phyloP scores from a whole-genome alignment of 306 rosid genomes.

The Urtica urens region DNA sequence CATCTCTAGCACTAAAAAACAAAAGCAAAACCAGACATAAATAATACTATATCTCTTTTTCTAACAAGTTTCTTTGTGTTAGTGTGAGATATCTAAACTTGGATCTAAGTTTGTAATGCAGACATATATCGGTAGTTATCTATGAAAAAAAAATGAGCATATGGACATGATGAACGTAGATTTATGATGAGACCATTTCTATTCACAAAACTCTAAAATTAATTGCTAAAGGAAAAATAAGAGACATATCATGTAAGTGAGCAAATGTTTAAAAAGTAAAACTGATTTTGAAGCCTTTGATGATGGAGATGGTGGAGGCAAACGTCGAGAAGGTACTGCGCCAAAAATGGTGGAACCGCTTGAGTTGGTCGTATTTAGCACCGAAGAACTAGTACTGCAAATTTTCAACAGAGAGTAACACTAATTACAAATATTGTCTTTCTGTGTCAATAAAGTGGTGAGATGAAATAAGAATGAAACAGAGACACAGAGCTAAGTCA shows the following conservation, averaged over 20 bases:
- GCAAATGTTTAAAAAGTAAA: constrained; percentile 14
- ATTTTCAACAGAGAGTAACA: constrained; percentile 3
- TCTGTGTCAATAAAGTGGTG: background rate
- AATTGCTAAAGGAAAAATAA: constrained; percentile 17
- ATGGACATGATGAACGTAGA: background rate
- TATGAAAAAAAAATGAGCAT: too few species aligned
- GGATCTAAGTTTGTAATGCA: background rate
- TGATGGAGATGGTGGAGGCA: constrained; percentile 34
- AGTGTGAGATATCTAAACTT: background rate
- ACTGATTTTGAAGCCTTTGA: constrained; percentile 19
- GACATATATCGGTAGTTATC: background rate
- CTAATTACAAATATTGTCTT: constrained; percentile 7
- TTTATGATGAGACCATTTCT: background rate
- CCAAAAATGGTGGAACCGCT: constrained; percentile 79
- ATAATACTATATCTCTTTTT: constrained; percentile 16
- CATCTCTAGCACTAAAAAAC: background rate
- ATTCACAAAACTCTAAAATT: constrained; percentile 6
- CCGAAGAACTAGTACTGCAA: constrained; percentile 70
- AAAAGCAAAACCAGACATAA: background rate
- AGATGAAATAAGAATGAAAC: background rate
- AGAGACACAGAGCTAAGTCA: background rate
- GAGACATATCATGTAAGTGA: constrained; percentile 24
- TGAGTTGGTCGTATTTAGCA: constrained; percentile 68
- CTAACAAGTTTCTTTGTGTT: background rate
- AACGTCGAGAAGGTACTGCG: constrained; percentile 48